phyloP scores from a whole-genome alignment of 2,329 filamentous ascomycete genomes.

The Xenosphaeropsis pyriputrescens region DNA sequence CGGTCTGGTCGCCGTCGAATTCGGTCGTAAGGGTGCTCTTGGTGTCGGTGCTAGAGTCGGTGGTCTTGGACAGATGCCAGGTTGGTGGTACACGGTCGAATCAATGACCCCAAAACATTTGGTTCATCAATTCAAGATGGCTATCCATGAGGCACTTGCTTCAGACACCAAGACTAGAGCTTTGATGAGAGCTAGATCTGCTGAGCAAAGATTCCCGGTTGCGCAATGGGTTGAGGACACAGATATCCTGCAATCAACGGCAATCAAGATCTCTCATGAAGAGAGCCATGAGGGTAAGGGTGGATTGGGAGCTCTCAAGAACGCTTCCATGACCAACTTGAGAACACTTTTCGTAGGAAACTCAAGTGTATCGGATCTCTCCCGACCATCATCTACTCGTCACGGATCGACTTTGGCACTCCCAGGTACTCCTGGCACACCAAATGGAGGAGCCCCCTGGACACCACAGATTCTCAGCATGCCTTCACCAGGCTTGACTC shows the following conservation, averaged over 20 bases:
- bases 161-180: slow-evolving; percentile 38
- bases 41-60: slow-evolving; percentile 51
- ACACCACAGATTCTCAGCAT: slow-evolving; percentile 1
- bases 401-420: slow-evolving; percentile 1
- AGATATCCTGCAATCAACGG: slow-evolving; percentile 44
- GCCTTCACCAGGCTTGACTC: slow-evolving; percentile 1
- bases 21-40: slow-evolving; percentile 52
- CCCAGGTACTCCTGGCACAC: slow-evolving; percentile 1
- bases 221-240: slow-evolving; percentile 50
- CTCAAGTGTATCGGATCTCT: not conserved
- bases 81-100: slow-evolving; percentile 56
- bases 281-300: not conserved
- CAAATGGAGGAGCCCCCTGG: not conserved
- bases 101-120: slow-evolving; percentile 46
- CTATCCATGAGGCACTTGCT: slow-evolving; percentile 42
- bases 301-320: not conserved
- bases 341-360: not conserved
- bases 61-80: slow-evolving; percentile 54
- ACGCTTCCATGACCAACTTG: slow-evolving; percentile 1
- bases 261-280: slow-evolving; percentile 32
- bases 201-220: slow-evolving; percentile 52
- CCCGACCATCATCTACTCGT: not conserved
- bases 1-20: slow-evolving; percentile 52
- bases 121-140: slow-evolving; percentile 46
- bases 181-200: slow-evolving; percentile 47